These are phyloP conservation scores for Nitzschia sp. DNA, from an alignment of 108 stramenopile species.

Conservation along the genomic window DNA sequence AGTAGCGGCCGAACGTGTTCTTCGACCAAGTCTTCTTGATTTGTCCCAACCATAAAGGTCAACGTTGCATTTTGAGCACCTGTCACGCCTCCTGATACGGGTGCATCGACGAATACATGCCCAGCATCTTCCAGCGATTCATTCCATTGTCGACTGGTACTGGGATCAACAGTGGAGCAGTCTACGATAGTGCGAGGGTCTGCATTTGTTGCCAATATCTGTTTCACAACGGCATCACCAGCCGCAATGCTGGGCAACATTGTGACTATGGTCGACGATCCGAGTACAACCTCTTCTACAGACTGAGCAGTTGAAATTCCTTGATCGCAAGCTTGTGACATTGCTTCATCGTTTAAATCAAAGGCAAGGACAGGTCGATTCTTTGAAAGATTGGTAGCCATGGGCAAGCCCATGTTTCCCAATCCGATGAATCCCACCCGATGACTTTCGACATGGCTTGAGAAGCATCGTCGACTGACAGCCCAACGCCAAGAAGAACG, in stretches of 20 bases:
- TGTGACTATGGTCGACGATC: conserved; percentile 52
- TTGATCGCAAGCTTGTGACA: conserved; percentile 14
- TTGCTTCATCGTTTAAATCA: conserved; percentile 36
- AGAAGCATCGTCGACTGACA: conserved; percentile 7
- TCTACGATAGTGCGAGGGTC: conserved; percentile 50
- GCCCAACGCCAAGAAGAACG: too few species aligned
- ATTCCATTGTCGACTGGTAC: conserved; percentile 38
- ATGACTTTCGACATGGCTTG: not conserved
- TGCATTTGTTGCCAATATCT: conserved; percentile 20
- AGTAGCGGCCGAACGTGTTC: conserved; percentile 54
- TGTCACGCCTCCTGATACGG: conserved; percentile 70
- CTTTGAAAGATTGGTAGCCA: conserved; percentile 74
- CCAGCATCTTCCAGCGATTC: conserved; percentile 22
- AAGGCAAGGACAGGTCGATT: conserved; percentile 31
- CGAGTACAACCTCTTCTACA: conserved; percentile 30
- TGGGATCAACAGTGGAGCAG: conserved; percentile 80
- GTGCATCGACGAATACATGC: conserved; percentile 69
- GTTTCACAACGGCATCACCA: conserved; percentile 45
- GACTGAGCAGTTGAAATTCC: conserved; percentile 8
- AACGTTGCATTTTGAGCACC: conserved; percentile 88
- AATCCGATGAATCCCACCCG: conserved; percentile 86
- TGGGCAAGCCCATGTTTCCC: conserved; percentile 90
- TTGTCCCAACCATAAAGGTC: conserved; percentile 92
- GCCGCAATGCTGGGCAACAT: conserved; percentile 67
- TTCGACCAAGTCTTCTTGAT: conserved; percentile 25